Conservation (phyloP, 495 filamentous ascomycete species). For the Podospora australis region DNA sequence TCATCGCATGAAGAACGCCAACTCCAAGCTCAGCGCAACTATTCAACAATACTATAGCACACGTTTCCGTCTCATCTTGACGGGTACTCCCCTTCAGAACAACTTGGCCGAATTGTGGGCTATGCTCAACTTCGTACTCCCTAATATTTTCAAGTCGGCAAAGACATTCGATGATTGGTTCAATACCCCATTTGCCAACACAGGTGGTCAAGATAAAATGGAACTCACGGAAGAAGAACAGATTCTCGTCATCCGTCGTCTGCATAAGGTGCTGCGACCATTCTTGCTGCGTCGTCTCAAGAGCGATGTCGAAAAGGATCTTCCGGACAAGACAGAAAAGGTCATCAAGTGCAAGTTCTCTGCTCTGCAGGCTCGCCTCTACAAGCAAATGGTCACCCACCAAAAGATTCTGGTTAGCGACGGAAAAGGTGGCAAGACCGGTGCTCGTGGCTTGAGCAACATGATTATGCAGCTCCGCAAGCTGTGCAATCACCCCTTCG, state of each 20-base stretch:
- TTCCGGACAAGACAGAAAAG: slow-evolving; percentile 97
- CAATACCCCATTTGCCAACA: slow-evolving; percentile 98
- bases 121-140: slow-evolving; percentile 94
- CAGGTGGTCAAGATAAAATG: slow-evolving; percentile 96
- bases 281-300: slow-evolving; percentile 98
- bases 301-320: slow-evolving; percentile 97
- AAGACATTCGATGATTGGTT: slow-evolving; percentile 99
- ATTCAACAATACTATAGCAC: slow-evolving; percentile 92
- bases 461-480: slow-evolving; percentile 99
- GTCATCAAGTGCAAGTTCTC: slow-evolving; percentile 99
- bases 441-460: slow-evolving; percentile 92
- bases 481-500: slow-evolving; percentile 98
- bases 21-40: slow-evolving; percentile 91
- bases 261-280: slow-evolving; percentile 94
- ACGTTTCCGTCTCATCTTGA: slow-evolving; percentile 91
- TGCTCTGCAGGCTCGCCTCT: slow-evolving; percentile 82
- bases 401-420: slow-evolving; percentile 92
- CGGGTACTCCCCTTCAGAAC: slow-evolving; percentile 95
- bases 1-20: slow-evolving; percentile 99
- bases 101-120: slow-evolving; percentile 96
- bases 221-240: slow-evolving; percentile 99
- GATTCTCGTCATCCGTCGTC: slow-evolving; percentile 92
- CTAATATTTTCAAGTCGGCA: slow-evolving; percentile 98
- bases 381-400: slow-evolving; percentile 92
- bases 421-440: slow-evolving; percentile 91